phyloP scores from a whole-genome alignment of 2,329 filamentous ascomycete species.

The Phaeosphaeria sp. region DNA sequence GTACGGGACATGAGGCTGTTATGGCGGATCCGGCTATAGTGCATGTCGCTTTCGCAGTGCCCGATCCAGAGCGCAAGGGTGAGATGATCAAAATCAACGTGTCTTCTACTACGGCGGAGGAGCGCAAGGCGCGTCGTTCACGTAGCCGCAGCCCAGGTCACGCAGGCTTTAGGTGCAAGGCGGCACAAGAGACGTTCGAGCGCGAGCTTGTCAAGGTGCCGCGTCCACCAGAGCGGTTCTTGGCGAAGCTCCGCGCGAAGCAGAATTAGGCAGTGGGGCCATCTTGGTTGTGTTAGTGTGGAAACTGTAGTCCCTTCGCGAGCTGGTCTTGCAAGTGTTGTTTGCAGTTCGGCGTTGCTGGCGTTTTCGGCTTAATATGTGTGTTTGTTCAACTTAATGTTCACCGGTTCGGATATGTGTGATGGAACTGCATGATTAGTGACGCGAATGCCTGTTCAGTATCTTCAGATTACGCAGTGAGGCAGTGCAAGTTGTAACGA shows the following conservation, averaged over 20 bases:
- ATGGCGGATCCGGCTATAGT: background rate
- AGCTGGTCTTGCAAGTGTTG: background rate
- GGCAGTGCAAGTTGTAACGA: too few relatives aligned
- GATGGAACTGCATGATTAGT: too few relatives aligned
- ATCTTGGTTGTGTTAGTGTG: background rate
- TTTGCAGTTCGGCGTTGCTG: background rate
- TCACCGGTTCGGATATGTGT: background rate
- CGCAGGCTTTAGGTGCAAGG: background rate
- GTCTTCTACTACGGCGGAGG: background rate
- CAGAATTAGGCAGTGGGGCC: background rate
- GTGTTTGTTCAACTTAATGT: background rate
- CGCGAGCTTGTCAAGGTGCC: background rate
- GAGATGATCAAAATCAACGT: background rate
- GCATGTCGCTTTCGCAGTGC: background rate
- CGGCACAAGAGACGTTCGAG: background rate
- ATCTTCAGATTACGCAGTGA: too few relatives aligned
- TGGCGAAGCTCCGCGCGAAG: background rate
- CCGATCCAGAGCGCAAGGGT: background rate
- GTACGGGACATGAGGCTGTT: background rate
- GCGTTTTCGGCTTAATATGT: background rate
- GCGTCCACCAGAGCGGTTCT: background rate
- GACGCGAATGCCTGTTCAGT: too few relatives aligned
- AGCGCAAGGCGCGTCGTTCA: background rate
- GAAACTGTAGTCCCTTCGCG: background rate
- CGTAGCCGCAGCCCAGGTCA: background rate